Percentiles rank a stretch among this genome's conserved stretches.
Evolutionary conservation across 306 rosid genomes (phyloP).

Genomic region (Carpinus viminea): DNA sequence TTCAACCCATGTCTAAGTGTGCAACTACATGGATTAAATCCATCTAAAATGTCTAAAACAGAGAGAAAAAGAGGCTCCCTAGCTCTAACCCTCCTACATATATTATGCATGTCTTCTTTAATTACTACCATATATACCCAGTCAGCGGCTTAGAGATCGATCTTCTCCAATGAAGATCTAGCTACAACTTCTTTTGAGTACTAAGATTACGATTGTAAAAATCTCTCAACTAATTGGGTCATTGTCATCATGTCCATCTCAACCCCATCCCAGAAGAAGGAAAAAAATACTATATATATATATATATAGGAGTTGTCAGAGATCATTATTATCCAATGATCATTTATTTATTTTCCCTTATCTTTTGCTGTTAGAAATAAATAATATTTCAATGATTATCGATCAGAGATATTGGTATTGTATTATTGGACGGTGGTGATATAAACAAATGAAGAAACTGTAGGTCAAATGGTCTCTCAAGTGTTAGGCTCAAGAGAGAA

Average conservation of each 20-base stretch:
- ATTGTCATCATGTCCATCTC: neutral
- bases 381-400: constrained; percentile 47
- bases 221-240: neutral
- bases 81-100: neutral
- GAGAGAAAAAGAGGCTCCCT: too few species aligned
- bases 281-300: neutral
- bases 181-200: neutral
- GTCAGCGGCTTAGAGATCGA: neutral
- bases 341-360: neutral
- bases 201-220: constrained; percentile 4
- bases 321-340: constrained; percentile 18
- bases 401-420: constrained; percentile 20
- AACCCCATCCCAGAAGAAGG: neutral
- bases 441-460: neutral
- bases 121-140: neutral
- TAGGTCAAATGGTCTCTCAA: constrained; percentile 14
- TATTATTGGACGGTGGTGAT: constrained; percentile 40
- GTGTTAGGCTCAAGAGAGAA: constrained; percentile 4
- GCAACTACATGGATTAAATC: neutral
- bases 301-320: constrained; percentile 13
- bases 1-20: neutral
- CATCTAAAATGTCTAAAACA: neutral
- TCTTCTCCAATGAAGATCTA: constrained; percentile 23
- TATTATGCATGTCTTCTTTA: neutral
- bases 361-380: constrained; percentile 33